Percentiles rank a stretch among this genome's conserved stretches.
phyloP scores from a whole-genome alignment of 495 filamentous ascomycete genomes.

The Apiosordaria backusii region DNA sequence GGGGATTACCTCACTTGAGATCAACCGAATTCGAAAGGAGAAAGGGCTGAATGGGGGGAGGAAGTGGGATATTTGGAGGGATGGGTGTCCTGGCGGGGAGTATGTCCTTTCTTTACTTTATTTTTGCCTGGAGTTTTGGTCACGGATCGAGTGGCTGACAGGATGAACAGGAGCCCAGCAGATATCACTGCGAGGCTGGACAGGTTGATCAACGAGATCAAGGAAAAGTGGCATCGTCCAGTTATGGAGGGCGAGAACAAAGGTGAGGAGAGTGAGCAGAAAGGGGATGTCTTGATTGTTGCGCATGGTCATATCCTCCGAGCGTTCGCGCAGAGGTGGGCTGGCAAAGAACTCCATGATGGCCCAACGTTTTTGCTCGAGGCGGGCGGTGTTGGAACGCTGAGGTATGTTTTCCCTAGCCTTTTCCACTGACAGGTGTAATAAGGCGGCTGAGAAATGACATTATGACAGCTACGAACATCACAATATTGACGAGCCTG shows the following conservation, averaged over 20 bases:
- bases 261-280: slow-evolving; percentile 27
- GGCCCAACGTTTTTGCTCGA: slow-evolving; percentile 68
- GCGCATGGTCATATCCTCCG: slow-evolving; percentile 86
- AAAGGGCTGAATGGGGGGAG: slow-evolving; percentile 49
- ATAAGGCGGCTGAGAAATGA: slow-evolving; percentile 19
- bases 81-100: slow-evolving; percentile 71
- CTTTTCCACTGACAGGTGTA: neutral
- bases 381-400: slow-evolving; percentile 79
- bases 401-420: slow-evolving; percentile 51
- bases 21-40: slow-evolving; percentile 56
- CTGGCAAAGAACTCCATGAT: slow-evolving; percentile 61
- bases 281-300: slow-evolving; percentile 57
- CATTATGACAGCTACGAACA: slow-evolving; percentile 57
- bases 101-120: slow-evolving; percentile 28
- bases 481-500: slow-evolving; percentile 62
- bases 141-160: neutral
- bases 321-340: slow-evolving; percentile 89
- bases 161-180: slow-evolving; percentile 45
- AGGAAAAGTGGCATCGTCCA: slow-evolving; percentile 52
- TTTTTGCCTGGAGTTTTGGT: neutral
- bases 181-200: slow-evolving; percentile 70
- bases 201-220: slow-evolving; percentile 69
- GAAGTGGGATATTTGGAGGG: slow-evolving; percentile 78
- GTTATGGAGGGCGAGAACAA: slow-evolving; percentile 42
- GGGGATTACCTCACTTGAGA: slow-evolving; percentile 74